Evolutionary conservation across 768 basidiomycete genomes (phyloP), one percentile per base, ranked within the genome.

Genomic region (Pleurotus tuoliensis): DNA sequence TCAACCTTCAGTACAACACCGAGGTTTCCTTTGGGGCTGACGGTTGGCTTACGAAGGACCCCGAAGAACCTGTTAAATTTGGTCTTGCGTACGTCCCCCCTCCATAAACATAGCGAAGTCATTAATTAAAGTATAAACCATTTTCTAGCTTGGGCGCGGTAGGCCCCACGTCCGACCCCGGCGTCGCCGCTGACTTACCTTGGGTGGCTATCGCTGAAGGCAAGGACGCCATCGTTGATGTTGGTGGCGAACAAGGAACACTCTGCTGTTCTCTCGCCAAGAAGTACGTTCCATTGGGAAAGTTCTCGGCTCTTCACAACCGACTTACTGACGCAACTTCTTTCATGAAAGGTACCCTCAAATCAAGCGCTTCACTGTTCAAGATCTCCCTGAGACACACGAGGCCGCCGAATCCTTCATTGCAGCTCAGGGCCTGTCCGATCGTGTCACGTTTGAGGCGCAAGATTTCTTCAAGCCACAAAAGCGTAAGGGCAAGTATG

Each of bases 381-480:
- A 73, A 47, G 74, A 73, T 56, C 65, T 75, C 22, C 71, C 71
- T 18, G 69, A 74, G 56, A 70, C 68, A 1, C 64, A 66, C 15
- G 68, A 69, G 53, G 67, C 68, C 3, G 73, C 74, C 5, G 71
- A 69, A 50, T 62, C 67, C 4, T 70, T 66, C 48, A 72, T 71
- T 49, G 62, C 66, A 2, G 72, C 72, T 8, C 69, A 70, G 51
- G 67, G 66, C 15, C 57, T 74, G n/a, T 55, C 61, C 12, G 64
- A 63, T 56, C 64, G 67, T 15, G 67, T 76, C 18, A 69, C 66
- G 45, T 72, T 75, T 41, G 74, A 76, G 58, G 67, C 64, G 0
- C 73, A 74, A 34, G 69, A 75, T 60, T 71, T 75, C 61, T 76
- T 75, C 64, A 67, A 65, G 44, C 72, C 74, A n/a, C 73, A 76